Conservation (phyloP, 768 basidiomycete genomes). For the Lentinula guzmanii region DNA sequence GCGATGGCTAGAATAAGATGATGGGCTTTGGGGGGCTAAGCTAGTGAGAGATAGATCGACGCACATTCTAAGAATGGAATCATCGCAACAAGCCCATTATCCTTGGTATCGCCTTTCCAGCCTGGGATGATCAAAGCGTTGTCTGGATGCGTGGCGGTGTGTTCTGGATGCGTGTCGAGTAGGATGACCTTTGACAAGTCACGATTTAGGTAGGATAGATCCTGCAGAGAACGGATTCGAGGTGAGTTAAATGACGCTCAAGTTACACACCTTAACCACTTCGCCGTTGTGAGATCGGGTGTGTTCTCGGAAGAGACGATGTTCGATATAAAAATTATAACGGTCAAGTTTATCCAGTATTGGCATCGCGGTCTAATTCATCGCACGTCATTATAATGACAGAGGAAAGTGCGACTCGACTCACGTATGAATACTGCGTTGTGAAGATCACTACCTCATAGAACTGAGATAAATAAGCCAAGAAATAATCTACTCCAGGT, state of each 20-base stretch:
- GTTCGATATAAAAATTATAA: constrained; percentile 82
- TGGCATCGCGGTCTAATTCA: constrained; percentile 71
- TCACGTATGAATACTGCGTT: constrained; percentile 79
- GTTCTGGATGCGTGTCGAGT: constrained; percentile 81
- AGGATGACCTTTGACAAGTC: constrained; percentile 86
- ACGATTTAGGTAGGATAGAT: constrained; percentile 91
- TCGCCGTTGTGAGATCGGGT: constrained; percentile 79
- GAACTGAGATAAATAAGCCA: constrained; percentile 95
- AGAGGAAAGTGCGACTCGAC: constrained; percentile 21
- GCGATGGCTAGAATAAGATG: constrained; percentile 61
- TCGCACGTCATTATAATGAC: constrained; percentile 2
- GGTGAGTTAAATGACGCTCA: neutral
- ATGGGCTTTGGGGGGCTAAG: neutral
- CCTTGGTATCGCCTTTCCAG: constrained; percentile 77
- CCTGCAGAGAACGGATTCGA: constrained; percentile 32
- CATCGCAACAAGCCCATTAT: constrained; percentile 76
- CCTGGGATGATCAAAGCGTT: constrained; percentile 80
- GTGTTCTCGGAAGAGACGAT: constrained; percentile 89
- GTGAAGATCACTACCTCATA: constrained; percentile 98
- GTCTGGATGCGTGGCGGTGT: constrained; percentile 75
- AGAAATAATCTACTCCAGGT: constrained; percentile 97
- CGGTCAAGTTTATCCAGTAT: constrained; percentile 93
- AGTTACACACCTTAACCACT: constrained; percentile 67
- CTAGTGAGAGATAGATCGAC: constrained; percentile 23
- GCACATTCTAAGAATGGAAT: constrained; percentile 95